phyloP scores from a whole-genome alignment of 1,139 yeast species.

The Geotrichum armillariae region DNA sequence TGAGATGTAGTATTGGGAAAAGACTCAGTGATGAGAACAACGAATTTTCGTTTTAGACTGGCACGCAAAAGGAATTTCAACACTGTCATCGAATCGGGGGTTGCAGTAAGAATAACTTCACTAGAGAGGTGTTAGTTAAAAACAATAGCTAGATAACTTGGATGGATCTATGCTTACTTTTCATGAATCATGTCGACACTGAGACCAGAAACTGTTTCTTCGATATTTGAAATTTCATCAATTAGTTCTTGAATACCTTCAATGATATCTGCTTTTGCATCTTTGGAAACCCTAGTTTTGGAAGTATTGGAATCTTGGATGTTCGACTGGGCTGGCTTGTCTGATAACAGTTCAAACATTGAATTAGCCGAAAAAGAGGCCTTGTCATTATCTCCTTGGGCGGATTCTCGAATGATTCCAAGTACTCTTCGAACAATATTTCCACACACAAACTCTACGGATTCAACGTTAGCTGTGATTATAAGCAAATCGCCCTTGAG shows the following conservation, averaged over 20 bases:
- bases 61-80: conserved; percentile 85
- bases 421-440: conserved; percentile 88
- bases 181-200: conserved; percentile 94
- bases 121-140: not conserved
- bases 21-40: conserved; percentile 89
- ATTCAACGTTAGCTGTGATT: not conserved
- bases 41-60: conserved; percentile 83
- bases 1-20: conserved; percentile 80
- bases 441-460: conserved; percentile 76
- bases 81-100: conserved; percentile 90
- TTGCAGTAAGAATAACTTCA: conserved; percentile 87
- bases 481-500: no score
- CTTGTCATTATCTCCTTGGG: conserved; percentile 50
- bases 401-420: conserved; percentile 85
- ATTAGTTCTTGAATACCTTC: conserved; percentile 93
- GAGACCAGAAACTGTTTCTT: conserved; percentile 88
- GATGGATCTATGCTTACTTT: no score
- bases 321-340: conserved; percentile 26
- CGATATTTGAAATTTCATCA: conserved; percentile 87
- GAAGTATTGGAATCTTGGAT: conserved; percentile 25
- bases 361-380: conserved; percentile 52
- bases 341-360: conserved; percentile 76
- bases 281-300: conserved; percentile 48
- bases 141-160: conserved; percentile 20
- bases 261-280: conserved; percentile 81